A percentile compares a stretch with the other conserved stretches of the same genome.
phyloP scores from a whole-genome alignment of 352 stramenopile genomes.

The Achlya hypogyna region DNA sequence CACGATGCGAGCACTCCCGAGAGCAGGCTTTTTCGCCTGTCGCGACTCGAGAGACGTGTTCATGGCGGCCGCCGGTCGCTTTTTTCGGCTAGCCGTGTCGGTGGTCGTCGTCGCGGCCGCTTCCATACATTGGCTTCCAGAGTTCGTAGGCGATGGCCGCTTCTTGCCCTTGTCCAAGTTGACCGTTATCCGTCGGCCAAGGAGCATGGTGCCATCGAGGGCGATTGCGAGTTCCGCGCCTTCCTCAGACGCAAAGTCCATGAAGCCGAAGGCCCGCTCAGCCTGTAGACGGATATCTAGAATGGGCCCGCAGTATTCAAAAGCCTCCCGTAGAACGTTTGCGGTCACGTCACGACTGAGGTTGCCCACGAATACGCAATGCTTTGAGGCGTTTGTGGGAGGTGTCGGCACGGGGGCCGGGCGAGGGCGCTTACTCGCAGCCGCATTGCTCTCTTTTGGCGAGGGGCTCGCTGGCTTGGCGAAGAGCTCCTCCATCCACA shows the following conservation, averaged over 20 bases:
- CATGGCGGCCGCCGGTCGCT: neutral
- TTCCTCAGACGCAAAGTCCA: slow-evolving; percentile 76
- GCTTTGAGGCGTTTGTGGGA: too few species aligned
- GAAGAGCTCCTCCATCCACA: slow-evolving; percentile 57
- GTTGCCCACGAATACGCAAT: slow-evolving; percentile 85
- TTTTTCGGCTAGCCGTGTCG: neutral
- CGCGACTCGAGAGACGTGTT: too few species aligned
- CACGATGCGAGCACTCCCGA: too few species aligned
- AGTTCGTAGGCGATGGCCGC: neutral
- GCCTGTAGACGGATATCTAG: slow-evolving; percentile 65
- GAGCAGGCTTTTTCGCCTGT: too few species aligned
- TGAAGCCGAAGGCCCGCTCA: slow-evolving; percentile 83
- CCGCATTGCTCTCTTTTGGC: too few species aligned
- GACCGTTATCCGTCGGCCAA: slow-evolving; percentile 64
- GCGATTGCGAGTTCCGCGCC: slow-evolving; percentile 44
- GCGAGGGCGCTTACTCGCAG: too few species aligned
- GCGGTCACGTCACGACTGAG: slow-evolving; percentile 79
- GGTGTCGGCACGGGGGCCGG: too few species aligned
- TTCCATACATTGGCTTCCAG: too few species aligned
- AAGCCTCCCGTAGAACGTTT: slow-evolving; percentile 52
- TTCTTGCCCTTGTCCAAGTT: slow-evolving; percentile 38
- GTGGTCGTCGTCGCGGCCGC: neutral
- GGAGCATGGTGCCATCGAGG: slow-evolving; percentile 57
- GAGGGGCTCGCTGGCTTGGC: neutral
- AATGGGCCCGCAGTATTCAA: slow-evolving; percentile 76